Base-by-base conservation (phyloP, 345 rosid genomes). In the Durio zibethinus region DNA sequence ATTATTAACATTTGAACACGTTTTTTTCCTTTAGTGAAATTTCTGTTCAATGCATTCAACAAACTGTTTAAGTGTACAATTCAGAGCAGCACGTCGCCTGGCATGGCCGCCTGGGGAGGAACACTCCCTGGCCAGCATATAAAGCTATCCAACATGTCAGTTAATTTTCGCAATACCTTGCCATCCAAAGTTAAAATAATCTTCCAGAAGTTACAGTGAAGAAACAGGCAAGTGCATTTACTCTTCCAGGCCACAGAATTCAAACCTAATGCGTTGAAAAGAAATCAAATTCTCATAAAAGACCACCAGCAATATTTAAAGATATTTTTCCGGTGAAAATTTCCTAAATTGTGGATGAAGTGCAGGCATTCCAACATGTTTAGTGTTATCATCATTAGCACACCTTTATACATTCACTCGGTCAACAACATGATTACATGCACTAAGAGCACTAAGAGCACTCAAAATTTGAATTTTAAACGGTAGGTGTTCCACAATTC, bases 381-480 rank as follows among this genome's bases (percentile, higher is more conserved):
- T 11, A n/a, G 10, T 43, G 57, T 1, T 23, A 11, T 65, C 23
- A 36, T 38, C 64, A 53, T n/a, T n/a, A n/a, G 47, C 27, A 33
- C 25, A 8, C 66, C 33, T 73, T 33, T 21, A 47, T 9, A 42
- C n/a, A 43, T 40, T 35, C 21, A 11, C 15, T 45, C 14, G 2
- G 38, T 23, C 11, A 5, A 14, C 18, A 57, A 38, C 27, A 36
- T 10, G 15, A 66, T 70, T 16, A 31, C 45, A 48, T n/a, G 20
- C 16, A 57, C 11, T 61, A 8, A n/a, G n/a, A n/a, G n/a, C n/a
- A n/a, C n/a, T n/a, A n/a, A n/a, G 20, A 35, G 43, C 75, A 45
- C 74, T 81, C 70, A 81, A 82, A 74, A 3, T 84, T 84, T 79
- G 83, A 84, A 84, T 81, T 76, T 77, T 75, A 77, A 74, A 48